Base-by-base conservation (phyloP, 2,329 filamentous ascomycete genomes). In the Neocucurbitaria cava region DNA sequence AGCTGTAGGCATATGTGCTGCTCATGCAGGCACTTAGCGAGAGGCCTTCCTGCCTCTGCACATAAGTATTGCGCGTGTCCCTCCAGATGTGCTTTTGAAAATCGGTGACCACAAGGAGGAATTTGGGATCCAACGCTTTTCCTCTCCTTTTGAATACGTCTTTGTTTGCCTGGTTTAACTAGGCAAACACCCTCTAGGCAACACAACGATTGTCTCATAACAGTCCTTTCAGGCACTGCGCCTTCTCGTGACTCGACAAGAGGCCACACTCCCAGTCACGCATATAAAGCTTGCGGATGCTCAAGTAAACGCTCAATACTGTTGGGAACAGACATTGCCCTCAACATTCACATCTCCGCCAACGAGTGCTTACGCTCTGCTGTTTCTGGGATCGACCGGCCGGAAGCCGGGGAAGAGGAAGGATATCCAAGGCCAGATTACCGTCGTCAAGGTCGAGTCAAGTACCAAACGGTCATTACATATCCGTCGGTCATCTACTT, bases 131-230 rank as follows among this genome's bases (percentile, higher is more conserved):
- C 44, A 26, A 63, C 54, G 47, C 54, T 44, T 50, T 56, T 39
- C 48, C 47, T 56, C 47, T 30, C 13, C 18, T 56, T 24, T 35
- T 51, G 4, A 43, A 3, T 18, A 15, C 52, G 44, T 31, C 38
- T 52, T 31, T 52, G 58, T 42, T 55, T 61, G 48, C 48, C 58
- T 61, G 51, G 30, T 52, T 43, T 31, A 30, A 51, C 54, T 56
- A 70, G 69, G 68, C 70, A 72, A 64, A 65, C 60, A 55, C 48
- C 18, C 43, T 20, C 60, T 56, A 71, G 69, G 68, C 69, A 70
- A 58, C 67, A 69, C 54, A 49, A 52, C 42, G 46, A 46, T 62
- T 69, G 64, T 70, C 68, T 72, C 64, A 71, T 54, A 53, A 44
- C 56, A 57, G 41, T 51, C 57, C 46, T 46, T 49, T 46, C 49